Evolutionary conservation across 2,329 filamentous ascomycete species (phyloP), one percentile per base, ranked within the genome.

Genomic region (Xylaria sp.): DNA sequence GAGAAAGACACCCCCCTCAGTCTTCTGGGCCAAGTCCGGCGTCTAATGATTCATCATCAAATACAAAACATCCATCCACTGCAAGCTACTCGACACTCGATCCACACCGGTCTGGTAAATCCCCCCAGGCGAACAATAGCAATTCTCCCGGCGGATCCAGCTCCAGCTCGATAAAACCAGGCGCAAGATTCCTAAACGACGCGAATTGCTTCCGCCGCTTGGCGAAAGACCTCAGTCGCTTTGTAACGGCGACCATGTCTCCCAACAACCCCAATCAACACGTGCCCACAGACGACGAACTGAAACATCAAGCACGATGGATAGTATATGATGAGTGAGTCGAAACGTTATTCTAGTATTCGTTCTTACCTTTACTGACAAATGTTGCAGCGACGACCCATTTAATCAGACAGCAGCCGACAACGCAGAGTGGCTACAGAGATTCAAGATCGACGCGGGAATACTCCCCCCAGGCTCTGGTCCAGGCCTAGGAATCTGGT

Each of bases 401-500:
- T 90, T 87, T 86, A 90, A 90, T 75, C 85, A 88, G 72, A 90
- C 88, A 0, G 86, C 87, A 0, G 88, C 88, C 35, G 88, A 90
- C 74, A 90, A 90, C 71, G 83, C 82, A 0, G 88, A 90, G 77
- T 91, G 88, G 88, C 82, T 91, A 13, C 82, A 84, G 65, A 84
- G 88, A 53, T 90, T 91, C 80, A 90, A 91, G 77, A 84, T 87
- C 12, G 84, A 87, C 57, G 82, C 81, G 0, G 87, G 87, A 21
- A 84, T 90, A 35, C 76, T 85, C 2, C 79, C 81, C 0, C 77
- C 81, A n/a, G 80, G 82, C 10, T 78, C 81, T 4, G 85, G 87
- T 0, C 87, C 87, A 0, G 87, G 86, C 1, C 80, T 90, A 0
- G 80, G 82, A 0, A 21, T 66, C 1, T 70, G 75, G 1, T 79